Base-by-base conservation (phyloP, 768 basidiomycete genomes). In the Galerina marginata region DNA sequence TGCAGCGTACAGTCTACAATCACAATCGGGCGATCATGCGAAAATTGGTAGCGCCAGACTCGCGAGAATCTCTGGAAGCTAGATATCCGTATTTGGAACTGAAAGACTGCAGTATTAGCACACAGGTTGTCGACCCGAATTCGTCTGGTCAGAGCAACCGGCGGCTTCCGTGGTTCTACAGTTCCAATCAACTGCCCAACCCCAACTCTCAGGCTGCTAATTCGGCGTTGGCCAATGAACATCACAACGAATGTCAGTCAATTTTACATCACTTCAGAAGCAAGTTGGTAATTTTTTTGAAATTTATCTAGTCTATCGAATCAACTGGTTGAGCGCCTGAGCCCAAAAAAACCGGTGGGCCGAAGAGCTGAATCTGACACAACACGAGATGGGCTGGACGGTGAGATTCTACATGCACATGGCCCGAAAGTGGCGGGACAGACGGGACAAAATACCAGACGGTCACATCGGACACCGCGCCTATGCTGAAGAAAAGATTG, bases 301-400 rank as follows among this genome's bases (percentile, higher is more conserved):
- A 49, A 14, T 49, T n/a, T 15, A 25, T 14, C 12, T 37, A 62
- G 50, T 53, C 39, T 47, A 46, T 26, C 3, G 50, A 36, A 29
- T 62, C 2, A 49, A 58, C 20, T 60, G 52, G 44, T 43, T 60
- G 4, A 39, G 43, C 14, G 59, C 59, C 1, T 15, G 51, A 15
- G 52, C 59, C 4, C 51, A 26, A 4, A 5, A 12, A 20, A 12
- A 51, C 2, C 1, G 57, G 43, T 58, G 57, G 57, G 7, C 14
- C 1, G 39, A 50, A 42, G 57, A 58, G 20, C 23, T 58, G 0
- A 9, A 15, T 11, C 20, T 61, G 4, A 56, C 54, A 1, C 49
- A 56, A 16, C 26, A 57, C 2, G 61, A 62, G 36, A 62, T 62
- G 61, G 40, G 58, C 15, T 62, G 61, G 61, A 54, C 56, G 0